Conservation (phyloP, 108 stramenopile species). For the Licmophora abbreviata region DNA sequence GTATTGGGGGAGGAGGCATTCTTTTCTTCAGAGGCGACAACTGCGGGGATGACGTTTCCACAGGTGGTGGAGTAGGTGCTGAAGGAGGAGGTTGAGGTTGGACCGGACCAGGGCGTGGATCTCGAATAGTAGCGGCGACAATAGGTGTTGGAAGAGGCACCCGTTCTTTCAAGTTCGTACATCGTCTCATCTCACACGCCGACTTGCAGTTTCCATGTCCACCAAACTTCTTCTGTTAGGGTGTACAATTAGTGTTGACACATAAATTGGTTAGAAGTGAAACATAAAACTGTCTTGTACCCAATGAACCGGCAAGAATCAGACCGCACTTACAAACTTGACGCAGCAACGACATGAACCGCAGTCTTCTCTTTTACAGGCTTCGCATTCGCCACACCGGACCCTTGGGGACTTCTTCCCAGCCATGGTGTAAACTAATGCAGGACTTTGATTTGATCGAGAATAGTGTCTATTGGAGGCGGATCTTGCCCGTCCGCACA, state of each 20-base stretch:
- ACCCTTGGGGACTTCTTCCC: too few species aligned
- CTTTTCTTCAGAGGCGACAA: too few species aligned
- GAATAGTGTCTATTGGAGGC: too few species aligned
- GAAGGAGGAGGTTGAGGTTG: too few species aligned
- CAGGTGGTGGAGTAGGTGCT: too few species aligned
- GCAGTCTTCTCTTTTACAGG: slow-evolving; percentile 1
- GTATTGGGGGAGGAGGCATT: too few species aligned
- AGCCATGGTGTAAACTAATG: too few species aligned
- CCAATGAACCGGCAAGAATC: background rate
- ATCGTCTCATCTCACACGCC: slow-evolving; percentile 13
- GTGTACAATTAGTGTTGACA: background rate
- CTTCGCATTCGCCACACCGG: slow-evolving; percentile 7
- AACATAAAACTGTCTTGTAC: background rate
- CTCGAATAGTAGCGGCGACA: background rate
- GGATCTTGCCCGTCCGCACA: too few species aligned
- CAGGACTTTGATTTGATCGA: too few species aligned
- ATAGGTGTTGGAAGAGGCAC: background rate
- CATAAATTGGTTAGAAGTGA: background rate
- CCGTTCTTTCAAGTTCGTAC: slow-evolving; percentile 11
- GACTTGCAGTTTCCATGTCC: slow-evolving; percentile 22
- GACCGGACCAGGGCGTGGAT: too few species aligned
- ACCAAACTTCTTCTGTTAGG: slow-evolving; percentile 39
- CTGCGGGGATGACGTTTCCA: too few species aligned
- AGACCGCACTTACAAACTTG: background rate
- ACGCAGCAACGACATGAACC: slow-evolving; percentile 1